These are phyloP conservation scores for Leptoxyphium fumago DNA, from an alignment of 2,329 filamentous ascomycete species.

Conservation along the genomic window DNA sequence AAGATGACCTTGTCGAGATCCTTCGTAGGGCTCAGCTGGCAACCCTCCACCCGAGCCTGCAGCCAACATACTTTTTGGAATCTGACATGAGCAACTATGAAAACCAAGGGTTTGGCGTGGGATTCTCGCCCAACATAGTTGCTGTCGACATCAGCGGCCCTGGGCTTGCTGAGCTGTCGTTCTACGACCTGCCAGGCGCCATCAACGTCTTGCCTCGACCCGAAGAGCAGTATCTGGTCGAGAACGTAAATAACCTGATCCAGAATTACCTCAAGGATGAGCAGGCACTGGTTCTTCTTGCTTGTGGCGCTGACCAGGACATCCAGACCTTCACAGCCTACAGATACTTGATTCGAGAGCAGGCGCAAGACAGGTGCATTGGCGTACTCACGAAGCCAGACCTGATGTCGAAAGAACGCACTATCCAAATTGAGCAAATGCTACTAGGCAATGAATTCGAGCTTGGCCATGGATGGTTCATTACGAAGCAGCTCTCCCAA, in stretches of 20 bases:
- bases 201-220: constrained; percentile 52
- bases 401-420: constrained; percentile 32
- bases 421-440: constrained; percentile 6
- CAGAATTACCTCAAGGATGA: constrained; percentile 52
- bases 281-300: constrained; percentile 62
- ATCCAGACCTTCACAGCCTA: constrained; percentile 61
- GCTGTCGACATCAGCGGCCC: constrained; percentile 61
- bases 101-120: constrained; percentile 28
- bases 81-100: not conserved
- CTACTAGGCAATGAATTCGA: constrained; percentile 46
- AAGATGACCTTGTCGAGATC: constrained; percentile 48
- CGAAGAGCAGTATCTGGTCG: constrained; percentile 52
- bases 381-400: constrained; percentile 75
- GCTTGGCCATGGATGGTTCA: constrained; percentile 65
- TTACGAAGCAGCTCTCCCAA: constrained; percentile 49
- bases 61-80: constrained; percentile 8
- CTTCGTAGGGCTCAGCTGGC: constrained; percentile 65
- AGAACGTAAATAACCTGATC: constrained; percentile 57
- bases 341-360: constrained; percentile 36
- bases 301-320: constrained; percentile 64
- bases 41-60: constrained; percentile 50
- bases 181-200: constrained; percentile 74
- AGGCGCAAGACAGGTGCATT: constrained; percentile 29
- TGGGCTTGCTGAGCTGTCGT: constrained; percentile 56
- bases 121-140: constrained; percentile 73